Percentiles rank a stretch among this genome's conserved stretches.
Evolutionary conservation across 306 rosid species (phyloP).

Genomic region (Gastrolobium bilobum): DNA sequence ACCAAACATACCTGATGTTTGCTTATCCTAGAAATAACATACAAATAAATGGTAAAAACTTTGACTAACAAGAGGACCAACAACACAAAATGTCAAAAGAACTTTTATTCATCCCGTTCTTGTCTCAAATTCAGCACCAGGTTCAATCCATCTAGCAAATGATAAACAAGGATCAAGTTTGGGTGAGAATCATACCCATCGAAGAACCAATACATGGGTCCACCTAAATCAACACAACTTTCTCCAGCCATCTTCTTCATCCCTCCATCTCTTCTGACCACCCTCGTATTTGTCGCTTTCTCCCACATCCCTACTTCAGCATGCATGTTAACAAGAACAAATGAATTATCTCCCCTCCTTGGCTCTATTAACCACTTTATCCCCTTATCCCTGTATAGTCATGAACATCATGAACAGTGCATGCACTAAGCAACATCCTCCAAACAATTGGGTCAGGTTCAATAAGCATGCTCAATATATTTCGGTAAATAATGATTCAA

Average conservation of each 20-base stretch:
- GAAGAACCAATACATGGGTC: conserved; percentile 67
- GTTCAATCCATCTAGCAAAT: conserved; percentile 70
- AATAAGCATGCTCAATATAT: no score
- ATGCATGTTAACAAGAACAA: conserved; percentile 84
- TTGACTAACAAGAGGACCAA: background rate
- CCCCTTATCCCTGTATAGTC: conserved; percentile 64
- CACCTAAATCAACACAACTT: conserved; percentile 80
- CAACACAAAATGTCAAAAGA: background rate
- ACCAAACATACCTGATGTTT: no score
- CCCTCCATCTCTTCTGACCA: conserved; percentile 70
- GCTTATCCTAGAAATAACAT: no score
- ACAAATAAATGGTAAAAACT: no score
- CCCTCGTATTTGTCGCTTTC: conserved; percentile 73
- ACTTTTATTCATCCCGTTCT: background rate
- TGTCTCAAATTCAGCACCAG: conserved; percentile 44
- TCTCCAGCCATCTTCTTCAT: conserved; percentile 88
- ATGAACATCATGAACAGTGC: conserved; percentile 59
- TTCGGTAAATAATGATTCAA: no score
- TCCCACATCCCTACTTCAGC: conserved; percentile 95
- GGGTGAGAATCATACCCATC: conserved; percentile 69
- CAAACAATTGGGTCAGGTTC: conserved; percentile 77
- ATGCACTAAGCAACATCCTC: conserved; percentile 88
- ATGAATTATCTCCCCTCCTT: conserved; percentile 77
- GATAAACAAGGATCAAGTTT: conserved; percentile 51
- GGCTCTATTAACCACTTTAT: conserved; percentile 82